Percentiles rank a stretch among this genome's conserved stretches.
Conservation (phyloP, 257 asterid genomes). For the Anisodus tanguticus region DNA sequence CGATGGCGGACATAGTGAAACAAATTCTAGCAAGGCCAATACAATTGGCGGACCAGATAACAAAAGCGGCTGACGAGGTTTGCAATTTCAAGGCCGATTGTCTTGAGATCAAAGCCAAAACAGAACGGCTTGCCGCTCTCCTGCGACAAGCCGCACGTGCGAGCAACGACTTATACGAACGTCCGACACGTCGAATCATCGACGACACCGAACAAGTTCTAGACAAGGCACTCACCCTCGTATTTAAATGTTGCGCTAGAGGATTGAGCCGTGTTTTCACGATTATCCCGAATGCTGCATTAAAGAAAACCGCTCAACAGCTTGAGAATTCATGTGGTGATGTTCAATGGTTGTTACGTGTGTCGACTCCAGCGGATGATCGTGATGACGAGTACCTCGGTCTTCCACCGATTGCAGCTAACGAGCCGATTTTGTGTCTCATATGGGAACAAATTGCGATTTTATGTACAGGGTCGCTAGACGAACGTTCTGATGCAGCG, state of each 20-base stretch:
- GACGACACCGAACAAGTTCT: conserved; percentile 40
- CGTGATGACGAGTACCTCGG: conserved; percentile 41
- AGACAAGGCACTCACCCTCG: conserved; percentile 38
- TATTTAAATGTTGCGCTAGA: conserved; percentile 36
- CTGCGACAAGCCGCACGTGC: conserved; percentile 41
- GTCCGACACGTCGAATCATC: conserved; percentile 39
- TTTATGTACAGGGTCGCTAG: conserved; percentile 33
- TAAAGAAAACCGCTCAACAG: conserved; percentile 38
- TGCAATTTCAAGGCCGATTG: conserved; percentile 34
- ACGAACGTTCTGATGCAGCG: conserved; percentile 42
- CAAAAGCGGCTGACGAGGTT: conserved; percentile 34
- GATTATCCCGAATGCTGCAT: conserved; percentile 34
- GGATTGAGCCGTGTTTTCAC: conserved; percentile 38
- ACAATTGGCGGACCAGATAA: conserved; percentile 41
- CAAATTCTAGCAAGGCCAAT: conserved; percentile 39
- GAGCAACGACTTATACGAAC: conserved; percentile 38
- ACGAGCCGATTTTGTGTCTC: conserved; percentile 38
- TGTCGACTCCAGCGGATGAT: conserved; percentile 36
- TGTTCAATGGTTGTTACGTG: conserved; percentile 41
- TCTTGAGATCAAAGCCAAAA: conserved; percentile 36
- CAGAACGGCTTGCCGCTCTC: conserved; percentile 37
- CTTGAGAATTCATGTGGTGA: conserved; percentile 45
- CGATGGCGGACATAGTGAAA: conserved; percentile 42
- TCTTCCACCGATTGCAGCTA: conserved; percentile 41
- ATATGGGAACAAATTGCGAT: conserved; percentile 45